These are phyloP conservation scores for Populus hybrid DNA, from an alignment of 441 rosid genomes.

Conservation along the genomic window DNA sequence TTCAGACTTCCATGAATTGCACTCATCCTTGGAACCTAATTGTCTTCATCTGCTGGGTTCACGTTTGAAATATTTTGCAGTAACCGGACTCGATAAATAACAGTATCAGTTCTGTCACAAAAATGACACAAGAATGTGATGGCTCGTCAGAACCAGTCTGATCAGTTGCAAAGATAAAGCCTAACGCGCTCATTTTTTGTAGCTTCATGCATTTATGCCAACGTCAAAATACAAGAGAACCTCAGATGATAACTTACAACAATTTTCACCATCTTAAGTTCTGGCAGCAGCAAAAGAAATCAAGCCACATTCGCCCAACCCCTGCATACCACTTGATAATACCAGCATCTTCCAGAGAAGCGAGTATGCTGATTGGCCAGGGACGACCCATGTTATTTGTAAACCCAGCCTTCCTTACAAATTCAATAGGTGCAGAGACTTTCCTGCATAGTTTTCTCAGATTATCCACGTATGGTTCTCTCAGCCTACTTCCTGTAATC, in stretches of 20 bases:
- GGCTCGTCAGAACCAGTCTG: conserved; percentile 63
- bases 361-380: conserved; percentile 60
- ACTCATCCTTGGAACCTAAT: conserved; percentile 57
- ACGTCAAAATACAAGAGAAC: conserved; percentile 83
- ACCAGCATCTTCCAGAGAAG: conserved; percentile 71
- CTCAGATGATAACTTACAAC: conserved; percentile 76
- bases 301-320: conserved; percentile 83
- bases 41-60: conserved; percentile 43
- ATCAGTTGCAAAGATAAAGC: conserved; percentile 57
- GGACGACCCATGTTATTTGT: conserved; percentile 91
- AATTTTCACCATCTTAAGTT: conserved; percentile 75
- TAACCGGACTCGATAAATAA: conserved; percentile 49
- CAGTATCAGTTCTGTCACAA: conserved; percentile 57
- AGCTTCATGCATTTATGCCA: conserved; percentile 86
- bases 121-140: conserved; percentile 58
- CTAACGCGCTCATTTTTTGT: conserved; percentile 70
- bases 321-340: conserved; percentile 93
- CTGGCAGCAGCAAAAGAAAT: conserved; percentile 88
- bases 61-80: conserved; percentile 44
- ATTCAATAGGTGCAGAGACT: conserved; percentile 72
- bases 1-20: conserved; percentile 55
- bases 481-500: conserved; percentile 43
- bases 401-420: conserved; percentile 72
- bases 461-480: conserved; percentile 52
- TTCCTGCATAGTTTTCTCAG: conserved; percentile 70